These are phyloP conservation scores for Apiospora aurea DNA, from an alignment of 2,329 filamentous ascomycete genomes.

Conservation along the genomic window DNA sequence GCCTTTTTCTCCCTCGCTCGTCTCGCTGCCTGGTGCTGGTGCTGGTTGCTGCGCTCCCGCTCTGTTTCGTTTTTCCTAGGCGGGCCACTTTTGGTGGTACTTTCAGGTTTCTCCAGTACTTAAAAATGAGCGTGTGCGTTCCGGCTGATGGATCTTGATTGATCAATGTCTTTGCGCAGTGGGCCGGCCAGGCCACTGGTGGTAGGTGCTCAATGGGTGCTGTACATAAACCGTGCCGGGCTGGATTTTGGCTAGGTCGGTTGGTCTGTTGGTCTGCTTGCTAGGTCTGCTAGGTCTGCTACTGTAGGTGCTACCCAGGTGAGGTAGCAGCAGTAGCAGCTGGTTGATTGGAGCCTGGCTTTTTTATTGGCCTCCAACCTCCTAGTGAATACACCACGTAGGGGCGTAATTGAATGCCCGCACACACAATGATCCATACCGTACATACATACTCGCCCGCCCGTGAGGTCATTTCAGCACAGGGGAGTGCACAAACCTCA, in stretches of 20 bases:
- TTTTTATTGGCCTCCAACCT: slow-evolving; percentile 14
- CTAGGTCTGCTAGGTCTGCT: neutral
- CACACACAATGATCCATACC: neutral
- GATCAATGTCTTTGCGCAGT: slow-evolving; percentile 10
- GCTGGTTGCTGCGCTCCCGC: slow-evolving; percentile 16
- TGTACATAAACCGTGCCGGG: slow-evolving; percentile 13
- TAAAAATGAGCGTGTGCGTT: slow-evolving; percentile 18
- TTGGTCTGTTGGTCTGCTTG: neutral
- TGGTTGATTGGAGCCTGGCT: neutral
- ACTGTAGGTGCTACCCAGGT: neutral
- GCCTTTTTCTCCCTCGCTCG: neutral
- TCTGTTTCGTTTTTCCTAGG: slow-evolving; percentile 15
- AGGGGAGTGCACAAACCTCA: slow-evolving; percentile 7
- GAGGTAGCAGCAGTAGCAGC: neutral
- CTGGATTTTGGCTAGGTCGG: neutral
- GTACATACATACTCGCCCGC: neutral
- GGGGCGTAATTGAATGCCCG: neutral
- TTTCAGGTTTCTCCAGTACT: slow-evolving; percentile 18
- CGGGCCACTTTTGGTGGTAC: neutral
- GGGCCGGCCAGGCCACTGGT: neutral
- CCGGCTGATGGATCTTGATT: slow-evolving; percentile 5
- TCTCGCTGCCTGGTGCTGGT: neutral
- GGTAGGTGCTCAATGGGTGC: slow-evolving; percentile 9
- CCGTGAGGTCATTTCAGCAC: slow-evolving; percentile 7
- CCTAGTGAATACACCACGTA: neutral